These are phyloP conservation scores for Curvularia eragrostidis DNA, from an alignment of 2,329 filamentous ascomycete species.

Conservation along the genomic window DNA sequence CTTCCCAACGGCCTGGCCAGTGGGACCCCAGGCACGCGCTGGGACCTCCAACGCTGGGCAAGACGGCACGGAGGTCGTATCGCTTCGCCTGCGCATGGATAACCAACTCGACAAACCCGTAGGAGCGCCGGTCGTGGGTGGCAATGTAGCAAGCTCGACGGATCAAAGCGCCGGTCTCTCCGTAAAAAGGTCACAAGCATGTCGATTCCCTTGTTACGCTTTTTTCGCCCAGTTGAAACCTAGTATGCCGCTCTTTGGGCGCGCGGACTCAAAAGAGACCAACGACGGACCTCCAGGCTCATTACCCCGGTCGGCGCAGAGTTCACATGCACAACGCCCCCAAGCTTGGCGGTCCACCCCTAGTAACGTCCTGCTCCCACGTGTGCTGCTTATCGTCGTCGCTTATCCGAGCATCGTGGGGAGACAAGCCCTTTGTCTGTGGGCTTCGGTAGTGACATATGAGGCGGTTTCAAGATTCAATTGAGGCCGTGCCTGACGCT, in stretches of 20 bases:
- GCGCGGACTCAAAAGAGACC: conserved; percentile 21
- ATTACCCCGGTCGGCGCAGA: conserved; percentile 26
- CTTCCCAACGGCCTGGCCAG: conserved; percentile 21
- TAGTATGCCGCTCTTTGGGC: conserved; percentile 14
- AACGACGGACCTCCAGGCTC: conserved; percentile 26
- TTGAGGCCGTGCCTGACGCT: conserved; percentile 18
- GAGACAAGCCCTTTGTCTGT: conserved; percentile 18
- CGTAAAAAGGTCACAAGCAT: conserved; percentile 14
- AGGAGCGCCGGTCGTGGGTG: conserved; percentile 20
- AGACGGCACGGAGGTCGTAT: conserved; percentile 11
- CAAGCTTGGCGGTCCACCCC: conserved; percentile 33
- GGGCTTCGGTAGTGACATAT: conserved; percentile 11
- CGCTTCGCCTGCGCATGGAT: conserved; percentile 17
- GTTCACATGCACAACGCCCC: conserved; percentile 44
- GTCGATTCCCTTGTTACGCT: conserved; percentile 7
- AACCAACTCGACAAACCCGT: conserved; percentile 9
- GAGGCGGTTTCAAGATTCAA: conserved; percentile 7
- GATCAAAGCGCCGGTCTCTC: conserved; percentile 12
- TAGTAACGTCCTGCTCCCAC: conserved; percentile 39
- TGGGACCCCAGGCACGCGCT: conserved; percentile 3
- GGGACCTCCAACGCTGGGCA: background rate
- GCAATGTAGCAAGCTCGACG: conserved; percentile 11
- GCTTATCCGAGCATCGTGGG: conserved; percentile 34
- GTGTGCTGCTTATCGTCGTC: conserved; percentile 42
- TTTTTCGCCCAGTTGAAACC: conserved; percentile 12